phyloP scores from a whole-genome alignment of 2,329 filamentous ascomycete species.

The Scortechinia acanthostroma region DNA sequence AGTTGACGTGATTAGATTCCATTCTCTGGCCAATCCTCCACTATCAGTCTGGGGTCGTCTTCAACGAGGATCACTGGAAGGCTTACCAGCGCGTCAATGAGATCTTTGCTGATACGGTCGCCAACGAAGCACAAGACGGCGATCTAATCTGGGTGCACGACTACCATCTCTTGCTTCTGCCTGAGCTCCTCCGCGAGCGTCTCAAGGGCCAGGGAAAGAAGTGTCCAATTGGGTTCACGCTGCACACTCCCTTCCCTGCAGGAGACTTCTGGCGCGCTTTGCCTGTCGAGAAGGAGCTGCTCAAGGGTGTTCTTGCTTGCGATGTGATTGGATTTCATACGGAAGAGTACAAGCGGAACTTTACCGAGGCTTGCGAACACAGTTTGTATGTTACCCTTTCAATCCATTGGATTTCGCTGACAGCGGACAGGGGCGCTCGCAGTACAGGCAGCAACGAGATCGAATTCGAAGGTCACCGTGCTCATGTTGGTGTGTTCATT shows the following conservation, averaged over 20 bases:
- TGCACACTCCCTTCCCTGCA: background rate
- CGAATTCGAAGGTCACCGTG: background rate
- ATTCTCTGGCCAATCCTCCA: background rate
- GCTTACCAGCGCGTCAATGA: background rate
- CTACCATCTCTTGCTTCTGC: background rate
- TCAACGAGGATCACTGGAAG: background rate
- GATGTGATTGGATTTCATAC: slow-evolving; percentile 1
- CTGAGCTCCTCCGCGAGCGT: background rate
- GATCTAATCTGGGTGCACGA: background rate
- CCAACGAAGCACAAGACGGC: background rate
- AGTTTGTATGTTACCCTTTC: background rate
- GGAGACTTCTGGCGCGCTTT: background rate
- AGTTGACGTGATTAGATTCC: background rate
- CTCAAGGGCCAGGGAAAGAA: background rate
- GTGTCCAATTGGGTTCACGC: background rate
- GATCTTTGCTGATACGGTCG: background rate
- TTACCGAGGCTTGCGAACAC: background rate
- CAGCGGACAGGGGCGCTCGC: background rate
- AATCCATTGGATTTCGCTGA: background rate
- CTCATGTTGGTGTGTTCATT: background rate
- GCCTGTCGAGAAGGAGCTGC: background rate
- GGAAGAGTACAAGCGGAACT: background rate
- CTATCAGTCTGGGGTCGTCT: background rate
- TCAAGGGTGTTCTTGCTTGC: background rate
- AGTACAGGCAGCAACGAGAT: background rate